These are phyloP conservation scores for Halophytophthora polymorphica DNA, from an alignment of 352 stramenopile genomes.

Conservation along the genomic window DNA sequence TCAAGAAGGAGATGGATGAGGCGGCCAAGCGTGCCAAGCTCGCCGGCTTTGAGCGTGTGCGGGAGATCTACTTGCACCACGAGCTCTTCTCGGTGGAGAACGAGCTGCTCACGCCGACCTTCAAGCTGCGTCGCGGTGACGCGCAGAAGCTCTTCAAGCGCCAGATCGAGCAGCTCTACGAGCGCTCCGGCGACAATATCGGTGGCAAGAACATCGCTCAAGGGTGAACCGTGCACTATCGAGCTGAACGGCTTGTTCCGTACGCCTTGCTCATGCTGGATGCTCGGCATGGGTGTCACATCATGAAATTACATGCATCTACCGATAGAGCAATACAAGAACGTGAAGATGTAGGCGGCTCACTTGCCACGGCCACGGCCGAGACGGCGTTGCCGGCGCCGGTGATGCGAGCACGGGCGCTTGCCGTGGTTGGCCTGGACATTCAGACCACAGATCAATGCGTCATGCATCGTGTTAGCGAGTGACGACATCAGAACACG, in stretches of 20 bases:
- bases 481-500: background rate
- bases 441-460: background rate
- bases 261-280: too few relatives aligned
- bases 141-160: slow-evolving; percentile 58
- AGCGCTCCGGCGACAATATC: slow-evolving; percentile 51
- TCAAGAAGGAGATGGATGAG: slow-evolving; percentile 57
- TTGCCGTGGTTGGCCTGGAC: slow-evolving; percentile 49
- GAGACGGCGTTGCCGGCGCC: slow-evolving; percentile 40
- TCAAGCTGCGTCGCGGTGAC: slow-evolving; percentile 93
- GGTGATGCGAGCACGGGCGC: slow-evolving; percentile 48
- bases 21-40: slow-evolving; percentile 60
- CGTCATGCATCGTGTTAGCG: background rate
- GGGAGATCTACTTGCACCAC: slow-evolving; percentile 88
- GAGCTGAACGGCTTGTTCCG: too few relatives aligned
- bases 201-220: slow-evolving; percentile 31
- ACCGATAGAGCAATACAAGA: background rate
- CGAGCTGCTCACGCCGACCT: slow-evolving; percentile 94
- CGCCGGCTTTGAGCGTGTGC: slow-evolving; percentile 92
- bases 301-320: background rate
- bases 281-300: too few relatives aligned
- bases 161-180: slow-evolving; percentile 72
- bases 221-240: background rate
- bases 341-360: background rate
- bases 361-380: slow-evolving; percentile 25
- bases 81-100: slow-evolving; percentile 93